A percentile compares a stretch with the other conserved stretches of the same genome.
phyloP scores from a whole-genome alignment of 768 basidiomycete species.

The Leccinum longicurvipes region DNA sequence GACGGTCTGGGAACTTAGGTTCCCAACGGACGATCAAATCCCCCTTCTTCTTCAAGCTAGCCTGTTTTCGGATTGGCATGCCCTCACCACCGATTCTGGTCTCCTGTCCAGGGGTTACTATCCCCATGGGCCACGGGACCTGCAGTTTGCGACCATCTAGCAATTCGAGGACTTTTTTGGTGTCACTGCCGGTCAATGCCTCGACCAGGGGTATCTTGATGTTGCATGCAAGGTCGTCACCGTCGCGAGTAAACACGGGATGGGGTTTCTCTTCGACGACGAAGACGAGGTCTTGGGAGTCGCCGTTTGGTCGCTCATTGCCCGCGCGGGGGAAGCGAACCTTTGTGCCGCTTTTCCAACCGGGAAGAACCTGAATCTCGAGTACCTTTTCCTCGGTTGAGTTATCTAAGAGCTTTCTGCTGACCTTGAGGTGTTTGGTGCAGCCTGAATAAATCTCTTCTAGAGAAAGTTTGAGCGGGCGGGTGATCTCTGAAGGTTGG shows the following conservation, averaged over 20 bases:
- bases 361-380: conserved; percentile 76
- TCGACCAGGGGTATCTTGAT: conserved; percentile 76
- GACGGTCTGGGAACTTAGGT: conserved; percentile 73
- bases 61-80: conserved; percentile 88
- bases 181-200: conserved; percentile 62
- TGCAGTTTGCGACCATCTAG: conserved; percentile 81
- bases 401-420: conserved; percentile 68
- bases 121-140: conserved; percentile 57
- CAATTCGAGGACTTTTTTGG: conserved; percentile 57
- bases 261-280: conserved; percentile 96
- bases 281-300: conserved; percentile 90
- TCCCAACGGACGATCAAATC: conserved; percentile 84
- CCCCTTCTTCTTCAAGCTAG: conserved; percentile 66
- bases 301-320: conserved; percentile 67
- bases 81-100: conserved; percentile 74
- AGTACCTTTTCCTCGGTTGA: conserved; percentile 81
- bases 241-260: conserved; percentile 67
- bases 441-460: conserved; percentile 84
- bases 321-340: conserved; percentile 85
- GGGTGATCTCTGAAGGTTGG: conserved; percentile 59
- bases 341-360: conserved; percentile 97
- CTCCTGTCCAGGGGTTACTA: conserved; percentile 77
- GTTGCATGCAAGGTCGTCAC: conserved; percentile 69
- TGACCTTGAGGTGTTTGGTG: conserved; percentile 86
- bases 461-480: conserved; percentile 80